A percentile compares a stretch with the other conserved stretches of the same genome.
These are phyloP conservation scores for Chytridiales sp. DNA, from an alignment of 371 early-diverging fungal genomes.

Conservation along the genomic window DNA sequence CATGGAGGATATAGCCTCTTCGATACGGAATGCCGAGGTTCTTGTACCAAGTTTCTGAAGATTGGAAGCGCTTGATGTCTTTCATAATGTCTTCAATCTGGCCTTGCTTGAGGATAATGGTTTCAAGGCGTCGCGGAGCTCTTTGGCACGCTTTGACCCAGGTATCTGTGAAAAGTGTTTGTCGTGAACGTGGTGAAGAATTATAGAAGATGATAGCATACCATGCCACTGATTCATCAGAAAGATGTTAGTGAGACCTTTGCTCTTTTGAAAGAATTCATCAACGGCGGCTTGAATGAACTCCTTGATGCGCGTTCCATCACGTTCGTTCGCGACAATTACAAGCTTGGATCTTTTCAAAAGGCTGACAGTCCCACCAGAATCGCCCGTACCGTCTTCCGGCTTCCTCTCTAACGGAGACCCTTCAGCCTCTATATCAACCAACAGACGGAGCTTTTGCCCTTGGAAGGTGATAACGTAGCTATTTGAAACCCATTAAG, in stretches of 20 bases:
- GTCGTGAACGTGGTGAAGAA: too few species aligned
- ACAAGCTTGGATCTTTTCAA: too few species aligned
- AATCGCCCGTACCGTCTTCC: too few species aligned
- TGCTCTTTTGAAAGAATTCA: slow-evolving; percentile 1
- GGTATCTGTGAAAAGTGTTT: too few species aligned
- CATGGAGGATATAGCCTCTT: slow-evolving; percentile 30
- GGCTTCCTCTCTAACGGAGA: too few species aligned
- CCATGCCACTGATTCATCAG: too few species aligned
- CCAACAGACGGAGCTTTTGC: neutral
- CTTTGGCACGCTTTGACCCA: neutral
- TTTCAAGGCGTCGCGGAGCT: slow-evolving; percentile 52
- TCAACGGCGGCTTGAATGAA: slow-evolving; percentile 16
- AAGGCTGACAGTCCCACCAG: too few species aligned
- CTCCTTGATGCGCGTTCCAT: neutral
- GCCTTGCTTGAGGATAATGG: slow-evolving; percentile 61
- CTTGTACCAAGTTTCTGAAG: slow-evolving; percentile 35
- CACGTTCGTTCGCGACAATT: neutral
- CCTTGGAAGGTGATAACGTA: slow-evolving; percentile 1
- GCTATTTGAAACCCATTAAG: neutral
- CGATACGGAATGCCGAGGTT: slow-evolving; percentile 39
- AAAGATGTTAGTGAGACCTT: neutral
- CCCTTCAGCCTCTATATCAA: neutral
- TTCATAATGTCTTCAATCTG: slow-evolving; percentile 43
- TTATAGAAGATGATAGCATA: too few species aligned
- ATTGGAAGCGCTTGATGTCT: slow-evolving; percentile 35